These are phyloP conservation scores for Trichoderma oligosporum DNA, from an alignment of 2,329 filamentous ascomycete species.

Conservation along the genomic window DNA sequence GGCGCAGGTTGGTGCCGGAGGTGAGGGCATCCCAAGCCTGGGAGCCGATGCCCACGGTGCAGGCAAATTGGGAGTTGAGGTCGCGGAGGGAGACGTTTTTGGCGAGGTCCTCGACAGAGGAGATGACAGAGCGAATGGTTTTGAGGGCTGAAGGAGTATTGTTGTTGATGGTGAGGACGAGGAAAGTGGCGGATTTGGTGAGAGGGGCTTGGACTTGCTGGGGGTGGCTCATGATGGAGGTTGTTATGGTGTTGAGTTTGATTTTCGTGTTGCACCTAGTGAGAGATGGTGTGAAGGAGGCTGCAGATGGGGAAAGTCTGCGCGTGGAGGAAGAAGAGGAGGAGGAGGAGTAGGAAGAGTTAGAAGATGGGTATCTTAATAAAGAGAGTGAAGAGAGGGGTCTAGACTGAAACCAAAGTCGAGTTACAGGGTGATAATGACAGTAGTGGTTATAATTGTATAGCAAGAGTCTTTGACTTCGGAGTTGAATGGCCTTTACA, in stretches of 20 bases:
- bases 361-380: not conserved
- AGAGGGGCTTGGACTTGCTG: constrained; percentile 45
- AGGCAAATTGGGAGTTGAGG: constrained; percentile 42
- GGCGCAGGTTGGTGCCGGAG: constrained; percentile 34
- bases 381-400: not conserved
- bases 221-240: constrained; percentile 7
- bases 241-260: not conserved
- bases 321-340: not conserved
- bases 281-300: not conserved
- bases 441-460: not conserved
- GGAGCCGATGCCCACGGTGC: constrained; percentile 53
- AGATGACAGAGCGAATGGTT: constrained; percentile 43
- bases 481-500: not conserved
- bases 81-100: constrained; percentile 55
- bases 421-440: not conserved
- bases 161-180: constrained; percentile 42
- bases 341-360: not conserved
- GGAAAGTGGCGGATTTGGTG: constrained; percentile 51
- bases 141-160: constrained; percentile 32
- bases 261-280: not conserved
- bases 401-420: not conserved
- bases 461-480: not conserved
- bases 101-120: constrained; percentile 42
- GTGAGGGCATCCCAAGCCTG: constrained; percentile 46
- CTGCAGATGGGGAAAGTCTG: not conserved